These are phyloP conservation scores for Potentilla sterilis DNA, from an alignment of 306 rosid species.

Conservation along the genomic window DNA sequence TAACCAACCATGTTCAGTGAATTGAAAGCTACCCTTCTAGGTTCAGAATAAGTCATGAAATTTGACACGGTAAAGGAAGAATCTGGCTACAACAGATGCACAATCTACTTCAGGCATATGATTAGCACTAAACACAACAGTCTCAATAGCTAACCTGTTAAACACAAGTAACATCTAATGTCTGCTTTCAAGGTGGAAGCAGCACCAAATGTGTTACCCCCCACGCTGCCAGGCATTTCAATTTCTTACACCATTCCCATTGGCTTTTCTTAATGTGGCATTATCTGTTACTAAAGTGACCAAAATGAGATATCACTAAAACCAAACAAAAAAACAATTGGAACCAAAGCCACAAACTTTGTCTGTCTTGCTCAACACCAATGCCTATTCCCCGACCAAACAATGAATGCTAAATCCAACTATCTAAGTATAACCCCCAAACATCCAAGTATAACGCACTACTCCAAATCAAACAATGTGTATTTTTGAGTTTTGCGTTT, in stretches of 20 bases:
- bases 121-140: not conserved
- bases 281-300: constrained; percentile 15
- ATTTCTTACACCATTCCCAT: constrained; percentile 3
- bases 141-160: not conserved
- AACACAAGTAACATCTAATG: not conserved
- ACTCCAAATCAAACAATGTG: not conserved
- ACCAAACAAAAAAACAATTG: constrained; percentile 20
- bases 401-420: not conserved
- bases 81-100: not conserved
- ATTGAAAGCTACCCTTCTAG: not conserved
- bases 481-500: not conserved
- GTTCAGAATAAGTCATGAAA: not conserved
- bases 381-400: constrained; percentile 18
- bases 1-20: not conserved
- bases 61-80: not conserved
- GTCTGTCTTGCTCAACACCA: not conserved
- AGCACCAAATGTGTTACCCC: not conserved
- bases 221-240: not conserved
- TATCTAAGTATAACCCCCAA: not conserved
- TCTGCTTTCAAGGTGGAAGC: not conserved
- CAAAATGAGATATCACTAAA: not conserved
- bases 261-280: constrained; percentile 14
- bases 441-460: not conserved
- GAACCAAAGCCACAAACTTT: constrained; percentile 15
- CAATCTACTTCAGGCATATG: not conserved